Conservation (phyloP, 2,329 filamentous ascomycete species). For the Penicillium sp. region DNA sequence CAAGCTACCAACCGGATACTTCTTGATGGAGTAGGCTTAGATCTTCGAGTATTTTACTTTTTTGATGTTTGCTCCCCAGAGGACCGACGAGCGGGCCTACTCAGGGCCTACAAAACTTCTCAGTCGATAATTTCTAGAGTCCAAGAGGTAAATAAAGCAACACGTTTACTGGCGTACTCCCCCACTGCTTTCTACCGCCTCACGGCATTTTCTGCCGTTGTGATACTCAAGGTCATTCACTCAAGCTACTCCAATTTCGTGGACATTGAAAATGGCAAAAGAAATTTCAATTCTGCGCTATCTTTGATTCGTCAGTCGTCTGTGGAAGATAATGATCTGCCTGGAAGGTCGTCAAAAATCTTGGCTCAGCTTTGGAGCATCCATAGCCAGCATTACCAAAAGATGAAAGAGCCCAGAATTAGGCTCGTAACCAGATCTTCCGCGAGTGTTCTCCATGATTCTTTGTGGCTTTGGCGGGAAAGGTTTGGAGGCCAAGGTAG, state of each 20-base stretch:
- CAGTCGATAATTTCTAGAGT: too few relatives aligned
- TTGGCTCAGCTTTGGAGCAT: constrained; percentile 21
- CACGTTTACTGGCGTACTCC: too few relatives aligned
- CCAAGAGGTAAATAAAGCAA: too few relatives aligned
- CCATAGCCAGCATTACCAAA: constrained; percentile 6
- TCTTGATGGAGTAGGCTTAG: too few relatives aligned
- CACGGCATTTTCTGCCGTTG: too few relatives aligned
- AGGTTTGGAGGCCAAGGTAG: constrained; percentile 16
- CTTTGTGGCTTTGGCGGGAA: constrained; percentile 18
- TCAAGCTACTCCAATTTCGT: neutral
- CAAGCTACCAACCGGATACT: too few relatives aligned
- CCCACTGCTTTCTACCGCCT: too few relatives aligned
- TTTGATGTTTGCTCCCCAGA: too few relatives aligned
- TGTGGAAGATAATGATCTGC: constrained; percentile 22
- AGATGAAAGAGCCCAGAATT: constrained; percentile 11
- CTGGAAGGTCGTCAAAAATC: constrained; percentile 18
- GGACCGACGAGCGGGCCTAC: too few relatives aligned
- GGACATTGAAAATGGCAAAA: constrained; percentile 16
- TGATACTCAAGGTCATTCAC: too few relatives aligned
- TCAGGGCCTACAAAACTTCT: too few relatives aligned
- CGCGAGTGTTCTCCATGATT: constrained; percentile 8
- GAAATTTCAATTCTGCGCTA: constrained; percentile 16
- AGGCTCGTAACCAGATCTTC: constrained; percentile 13
- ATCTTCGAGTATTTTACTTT: too few relatives aligned
- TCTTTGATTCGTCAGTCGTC: constrained; percentile 14